These are phyloP conservation scores for Globisporangium viniferum DNA, from an alignment of 352 stramenopile species.

Conservation along the genomic window DNA sequence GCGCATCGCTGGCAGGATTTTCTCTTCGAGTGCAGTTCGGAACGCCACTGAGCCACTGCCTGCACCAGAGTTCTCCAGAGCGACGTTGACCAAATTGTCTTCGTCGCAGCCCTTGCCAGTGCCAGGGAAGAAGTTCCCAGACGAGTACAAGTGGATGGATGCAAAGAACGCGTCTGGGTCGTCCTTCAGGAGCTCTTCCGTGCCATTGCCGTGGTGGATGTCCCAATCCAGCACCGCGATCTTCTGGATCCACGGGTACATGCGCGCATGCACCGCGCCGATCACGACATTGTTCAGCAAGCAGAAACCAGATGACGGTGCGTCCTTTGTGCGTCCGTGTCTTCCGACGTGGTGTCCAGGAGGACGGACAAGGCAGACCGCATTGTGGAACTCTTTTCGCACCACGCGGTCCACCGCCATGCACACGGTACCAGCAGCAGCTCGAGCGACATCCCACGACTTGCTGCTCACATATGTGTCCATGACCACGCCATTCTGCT, in stretches of 20 bases:
- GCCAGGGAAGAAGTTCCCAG: conserved; percentile 73
- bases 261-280: conserved; percentile 95
- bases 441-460: conserved; percentile 81
- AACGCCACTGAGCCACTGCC: conserved; percentile 69
- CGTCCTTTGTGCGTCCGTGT: conserved; percentile 65
- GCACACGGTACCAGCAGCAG: conserved; percentile 76
- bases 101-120: conserved; percentile 61
- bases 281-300: conserved; percentile 99
- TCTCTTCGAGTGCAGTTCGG: conserved; percentile 46
- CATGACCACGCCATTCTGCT: conserved; percentile 65
- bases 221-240: conserved; percentile 99
- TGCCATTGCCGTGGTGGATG: conserved; percentile 99
- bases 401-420: conserved; percentile 80
- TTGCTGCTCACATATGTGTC: conserved; percentile 86
- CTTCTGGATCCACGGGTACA: conserved; percentile 88
- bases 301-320: conserved; percentile 93
- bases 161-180: conserved; percentile 82
- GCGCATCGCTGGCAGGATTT: conserved; percentile 75
- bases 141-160: conserved; percentile 79
- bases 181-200: conserved; percentile 88
- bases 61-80: conserved; percentile 62
- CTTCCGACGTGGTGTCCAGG: conserved; percentile 92
- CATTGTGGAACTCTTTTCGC: conserved; percentile 75
- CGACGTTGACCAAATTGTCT: conserved; percentile 74
- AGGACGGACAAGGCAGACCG: conserved; percentile 86